Percentiles rank a stretch among this genome's conserved stretches.
These are phyloP conservation scores for Fusarium veterinarium DNA, from an alignment of 2,329 filamentous ascomycete species.

Conservation along the genomic window DNA sequence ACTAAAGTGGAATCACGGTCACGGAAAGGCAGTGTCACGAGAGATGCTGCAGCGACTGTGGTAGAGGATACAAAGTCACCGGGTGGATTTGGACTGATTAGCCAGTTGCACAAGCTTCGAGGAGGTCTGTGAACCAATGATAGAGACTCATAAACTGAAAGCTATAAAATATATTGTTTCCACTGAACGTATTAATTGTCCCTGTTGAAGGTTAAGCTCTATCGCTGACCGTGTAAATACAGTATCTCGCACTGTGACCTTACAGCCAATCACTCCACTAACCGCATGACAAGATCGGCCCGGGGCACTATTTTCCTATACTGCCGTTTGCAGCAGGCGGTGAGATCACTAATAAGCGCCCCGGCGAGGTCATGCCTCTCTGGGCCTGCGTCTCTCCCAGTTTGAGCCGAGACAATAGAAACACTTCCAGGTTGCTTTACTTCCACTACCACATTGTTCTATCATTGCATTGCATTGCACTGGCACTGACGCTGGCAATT, in stretches of 20 bases:
- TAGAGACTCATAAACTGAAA: background rate
- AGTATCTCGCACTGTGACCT: background rate
- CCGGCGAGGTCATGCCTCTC: constrained; percentile 39
- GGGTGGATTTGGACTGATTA: constrained; percentile 70
- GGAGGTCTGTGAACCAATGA: constrained; percentile 57
- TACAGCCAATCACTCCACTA: constrained; percentile 27
- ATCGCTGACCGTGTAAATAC: constrained; percentile 2
- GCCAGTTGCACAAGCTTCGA: constrained; percentile 70
- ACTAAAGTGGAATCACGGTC: constrained; percentile 49
- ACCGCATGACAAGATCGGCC: constrained; percentile 14
- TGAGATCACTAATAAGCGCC: constrained; percentile 28
- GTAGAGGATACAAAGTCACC: constrained; percentile 57
- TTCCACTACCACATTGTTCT: background rate
- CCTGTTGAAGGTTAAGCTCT: background rate
- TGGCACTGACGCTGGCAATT: constrained; percentile 1
- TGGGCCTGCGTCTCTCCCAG: constrained; percentile 15
- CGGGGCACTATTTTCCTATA: constrained; percentile 28
- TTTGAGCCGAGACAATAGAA: constrained; percentile 32
- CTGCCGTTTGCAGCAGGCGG: constrained; percentile 40
- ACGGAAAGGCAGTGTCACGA: constrained; percentile 51
- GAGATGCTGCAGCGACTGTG: constrained; percentile 40
- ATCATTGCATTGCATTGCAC: background rate
- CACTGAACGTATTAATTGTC: background rate
- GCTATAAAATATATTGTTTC: background rate
- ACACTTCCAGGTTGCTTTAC: constrained; percentile 2